These are phyloP conservation scores for Emericellopsis terricola DNA, from an alignment of 495 filamentous ascomycete species.

Conservation along the genomic window DNA sequence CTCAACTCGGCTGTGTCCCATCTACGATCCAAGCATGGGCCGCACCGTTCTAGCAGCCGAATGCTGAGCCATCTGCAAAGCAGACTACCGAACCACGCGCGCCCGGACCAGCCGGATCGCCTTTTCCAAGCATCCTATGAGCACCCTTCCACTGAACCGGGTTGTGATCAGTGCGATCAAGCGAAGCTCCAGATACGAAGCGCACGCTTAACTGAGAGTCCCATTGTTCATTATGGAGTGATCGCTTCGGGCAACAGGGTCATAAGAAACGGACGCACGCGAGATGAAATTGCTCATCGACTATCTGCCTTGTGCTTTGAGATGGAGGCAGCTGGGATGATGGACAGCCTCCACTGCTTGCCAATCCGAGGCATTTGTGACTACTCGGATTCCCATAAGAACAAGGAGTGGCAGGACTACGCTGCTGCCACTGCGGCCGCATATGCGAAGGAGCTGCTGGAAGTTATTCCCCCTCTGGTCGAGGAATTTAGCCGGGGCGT, in stretches of 20 bases:
- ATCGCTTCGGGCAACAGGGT: slow-evolving; percentile 23
- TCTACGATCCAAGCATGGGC: no score
- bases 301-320: slow-evolving; percentile 8
- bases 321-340: slow-evolving; percentile 11
- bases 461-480: slow-evolving; percentile 4
- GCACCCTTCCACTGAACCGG: no score
- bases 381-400: slow-evolving; percentile 21
- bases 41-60: no score
- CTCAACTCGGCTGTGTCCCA: no score
- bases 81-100: no score
- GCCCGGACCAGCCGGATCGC: no score
- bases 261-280: slow-evolving; percentile 6
- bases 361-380: slow-evolving; percentile 25
- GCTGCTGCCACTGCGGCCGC: slow-evolving; percentile 21
- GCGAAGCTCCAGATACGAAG: no score
- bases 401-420: slow-evolving; percentile 17
- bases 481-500: no score
- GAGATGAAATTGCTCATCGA: slow-evolving; percentile 3
- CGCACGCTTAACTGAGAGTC: no score
- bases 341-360: slow-evolving; percentile 11
- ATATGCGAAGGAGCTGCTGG: slow-evolving; percentile 17
- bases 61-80: no score
- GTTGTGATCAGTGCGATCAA: no score
- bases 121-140: no score
- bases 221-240: slow-evolving; percentile 16